phyloP scores from a whole-genome alignment of 768 basidiomycete genomes.

The Cystofilobasidium macerans region DNA sequence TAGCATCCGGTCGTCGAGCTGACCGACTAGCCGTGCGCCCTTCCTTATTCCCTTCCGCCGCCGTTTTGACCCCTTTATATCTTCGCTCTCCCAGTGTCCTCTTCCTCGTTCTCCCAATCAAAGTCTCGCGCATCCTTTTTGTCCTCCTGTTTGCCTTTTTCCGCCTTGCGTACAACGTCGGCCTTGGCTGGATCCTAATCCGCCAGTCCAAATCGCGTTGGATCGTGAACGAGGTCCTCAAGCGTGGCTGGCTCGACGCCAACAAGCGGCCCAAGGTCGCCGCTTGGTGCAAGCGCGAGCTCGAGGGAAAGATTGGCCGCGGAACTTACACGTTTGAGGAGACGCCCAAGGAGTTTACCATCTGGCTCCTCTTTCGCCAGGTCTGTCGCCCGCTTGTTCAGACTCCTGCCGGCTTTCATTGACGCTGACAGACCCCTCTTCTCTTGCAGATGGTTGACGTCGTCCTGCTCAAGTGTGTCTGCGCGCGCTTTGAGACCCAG shows the following conservation, averaged over 20 bases:
- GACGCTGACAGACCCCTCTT: not conserved
- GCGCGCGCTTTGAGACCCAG: not conserved
- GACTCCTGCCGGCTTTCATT: not conserved
- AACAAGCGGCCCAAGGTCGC: constrained; percentile 51
- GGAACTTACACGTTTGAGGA: constrained; percentile 81
- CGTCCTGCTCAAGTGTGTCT: constrained; percentile 79
- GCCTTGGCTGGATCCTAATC: constrained; percentile 84
- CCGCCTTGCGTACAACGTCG: constrained; percentile 81
- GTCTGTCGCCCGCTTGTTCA: not conserved
- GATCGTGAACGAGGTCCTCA: constrained; percentile 72
- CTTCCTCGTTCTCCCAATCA: constrained; percentile 12
- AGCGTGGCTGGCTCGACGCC: constrained; percentile 76
- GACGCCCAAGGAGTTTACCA: constrained; percentile 84
- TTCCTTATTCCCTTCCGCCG: no score
- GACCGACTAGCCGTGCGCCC: no score
- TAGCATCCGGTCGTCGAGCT: no score
- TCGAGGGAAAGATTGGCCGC: constrained; percentile 84
- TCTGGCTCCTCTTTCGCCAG: constrained; percentile 75
- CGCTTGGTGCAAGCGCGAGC: constrained; percentile 73
- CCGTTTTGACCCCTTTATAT: not conserved
- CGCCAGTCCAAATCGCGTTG: constrained; percentile 92
- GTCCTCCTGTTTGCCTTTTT: constrained; percentile 64
- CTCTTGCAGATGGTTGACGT: constrained; percentile 20
- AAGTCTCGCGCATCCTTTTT: constrained; percentile 9
- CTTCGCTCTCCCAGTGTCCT: constrained; percentile 9